phyloP scores from a whole-genome alignment of 345 rosid species.

The Leavenworthia alabamica region DNA sequence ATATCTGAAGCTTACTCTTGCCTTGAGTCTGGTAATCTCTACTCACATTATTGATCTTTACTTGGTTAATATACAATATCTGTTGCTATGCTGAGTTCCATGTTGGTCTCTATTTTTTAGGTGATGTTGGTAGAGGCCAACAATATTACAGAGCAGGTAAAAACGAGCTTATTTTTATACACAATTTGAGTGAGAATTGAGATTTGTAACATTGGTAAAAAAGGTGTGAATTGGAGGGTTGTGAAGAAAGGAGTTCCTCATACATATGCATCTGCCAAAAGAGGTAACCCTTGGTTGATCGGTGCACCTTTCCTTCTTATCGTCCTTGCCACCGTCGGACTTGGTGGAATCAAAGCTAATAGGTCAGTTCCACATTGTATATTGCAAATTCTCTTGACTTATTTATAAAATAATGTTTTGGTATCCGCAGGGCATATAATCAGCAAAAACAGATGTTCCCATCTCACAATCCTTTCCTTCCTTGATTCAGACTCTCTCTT shows the following conservation, averaged over 20 bases:
- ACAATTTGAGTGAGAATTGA: not conserved
- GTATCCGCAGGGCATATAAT: slow-evolving; percentile 60
- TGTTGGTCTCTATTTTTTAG: slow-evolving; percentile 6
- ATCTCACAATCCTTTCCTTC: slow-evolving; percentile 87
- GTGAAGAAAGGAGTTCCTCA: slow-evolving; percentile 64
- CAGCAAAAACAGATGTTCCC: slow-evolving; percentile 58
- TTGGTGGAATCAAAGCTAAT: slow-evolving; percentile 61
- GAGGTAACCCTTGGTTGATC: too few species aligned
- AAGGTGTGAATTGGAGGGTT: slow-evolving; percentile 51
- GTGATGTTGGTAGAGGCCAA: slow-evolving; percentile 15
- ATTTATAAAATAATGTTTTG: too few species aligned
- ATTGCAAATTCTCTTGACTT: not conserved
- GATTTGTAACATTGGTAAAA: slow-evolving; percentile 5
- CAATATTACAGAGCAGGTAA: slow-evolving; percentile 43
- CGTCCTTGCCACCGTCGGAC: slow-evolving; percentile 60
- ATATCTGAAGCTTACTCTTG: slow-evolving; percentile 61
- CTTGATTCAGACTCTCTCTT: slow-evolving; percentile 33
- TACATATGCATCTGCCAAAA: slow-evolving; percentile 27
- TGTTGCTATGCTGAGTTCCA: not conserved
- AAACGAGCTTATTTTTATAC: slow-evolving; percentile 34
- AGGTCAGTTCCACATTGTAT: slow-evolving; percentile 36
- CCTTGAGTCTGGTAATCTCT: slow-evolving; percentile 58
- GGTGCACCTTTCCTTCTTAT: slow-evolving; percentile 51
- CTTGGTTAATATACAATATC: not conserved
- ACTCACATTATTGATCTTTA: not conserved